Evolutionary conservation across 495 filamentous ascomycete genomes (phyloP).

Genomic region (Aspergillus steynii): DNA sequence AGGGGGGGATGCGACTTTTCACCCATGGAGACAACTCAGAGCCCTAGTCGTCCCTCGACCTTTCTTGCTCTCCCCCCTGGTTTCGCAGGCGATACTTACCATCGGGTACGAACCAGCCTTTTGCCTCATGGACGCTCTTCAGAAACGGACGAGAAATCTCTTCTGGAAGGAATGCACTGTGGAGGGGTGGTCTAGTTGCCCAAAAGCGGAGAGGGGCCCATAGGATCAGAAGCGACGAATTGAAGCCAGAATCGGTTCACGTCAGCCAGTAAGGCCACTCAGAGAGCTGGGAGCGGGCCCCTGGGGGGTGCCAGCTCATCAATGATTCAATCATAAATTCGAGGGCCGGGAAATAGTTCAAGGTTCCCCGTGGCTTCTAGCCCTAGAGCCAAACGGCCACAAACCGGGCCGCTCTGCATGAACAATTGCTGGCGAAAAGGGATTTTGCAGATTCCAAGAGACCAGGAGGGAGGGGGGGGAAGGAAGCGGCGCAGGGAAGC

Average conservation of each 20-base stretch:
- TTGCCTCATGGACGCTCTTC: constrained; percentile 26
- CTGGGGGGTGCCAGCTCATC: constrained; percentile 38
- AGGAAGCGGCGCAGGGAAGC: background rate
- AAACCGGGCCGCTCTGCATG: constrained; percentile 43
- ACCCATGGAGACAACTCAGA: constrained; percentile 37
- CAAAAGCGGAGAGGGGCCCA: constrained; percentile 34
- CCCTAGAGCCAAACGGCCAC: constrained; percentile 21
- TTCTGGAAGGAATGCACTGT: constrained; percentile 22
- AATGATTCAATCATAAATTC: constrained; percentile 19
- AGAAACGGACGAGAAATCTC: constrained; percentile 10
- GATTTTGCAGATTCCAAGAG: constrained; percentile 18
- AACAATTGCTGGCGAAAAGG: constrained; percentile 20
- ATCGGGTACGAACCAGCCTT: constrained; percentile 28
- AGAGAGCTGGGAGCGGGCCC: constrained; percentile 23
- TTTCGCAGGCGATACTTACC: constrained; percentile 8
- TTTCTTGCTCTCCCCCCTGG: constrained; percentile 8
- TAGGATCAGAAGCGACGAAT: constrained; percentile 23
- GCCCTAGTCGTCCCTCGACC: constrained; percentile 16
- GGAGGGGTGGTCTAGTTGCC: constrained; percentile 26
- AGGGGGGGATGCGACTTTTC: constrained; percentile 3
- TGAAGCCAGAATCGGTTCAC: constrained; percentile 21
- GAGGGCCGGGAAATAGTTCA: constrained; percentile 3
- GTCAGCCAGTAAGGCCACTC: constrained; percentile 18
- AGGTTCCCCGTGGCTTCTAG: constrained; percentile 11
- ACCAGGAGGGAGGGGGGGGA: constrained; percentile 1